Base-by-base conservation (phyloP, 352 stramenopile species). In the Globisporangium polare region DNA sequence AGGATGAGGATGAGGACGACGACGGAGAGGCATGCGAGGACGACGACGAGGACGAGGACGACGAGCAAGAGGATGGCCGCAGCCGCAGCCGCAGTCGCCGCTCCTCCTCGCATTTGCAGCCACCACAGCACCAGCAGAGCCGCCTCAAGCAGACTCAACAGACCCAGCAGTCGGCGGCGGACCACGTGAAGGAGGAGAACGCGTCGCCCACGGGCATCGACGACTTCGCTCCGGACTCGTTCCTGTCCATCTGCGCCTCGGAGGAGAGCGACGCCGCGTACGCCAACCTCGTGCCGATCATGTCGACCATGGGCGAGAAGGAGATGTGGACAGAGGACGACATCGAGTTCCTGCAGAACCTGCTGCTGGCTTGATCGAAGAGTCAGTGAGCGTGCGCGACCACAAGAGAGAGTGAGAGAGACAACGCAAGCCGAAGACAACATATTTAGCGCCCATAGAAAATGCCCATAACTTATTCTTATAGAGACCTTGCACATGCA, bases 261-360 rank as follows among this genome's bases (percentile, higher is more conserved):
- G 65, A 65, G 9, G 76, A 83, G 7, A 60, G 59, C 41, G 66
- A 68, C 45, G 77, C 66, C 5, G 58, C 75, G 45, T 67, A 74
- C 58, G 69, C 70, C 24, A 75, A 61, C 58, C 68, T 82, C 18
- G 70, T 80, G 27, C 78, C 80, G 10, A 78, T 88, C 42, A 53
- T 82, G 18, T 74, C 76, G 20, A 75, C 62, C 55, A 68, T 66
- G 43, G 69, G 69, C 27, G 72, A 89, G 42, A 77, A 74, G 37
- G 77, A 90, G 58, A 71, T 80, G 53, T 94, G 84, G 84, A 90
- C 70, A 46, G 84, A 92, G 60, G 82, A 89, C 45, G 84, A 94
- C 60, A 90, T 94, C 58, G 72, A 89, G 50, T 89, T 94, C 55
- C 67, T 94, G 50, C 82, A 90, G 66, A 87, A 67, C 29, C 68